phyloP scores from a whole-genome alignment of 371 early-diverging fungal species.

The Neoconidiobolus thromboides region DNA sequence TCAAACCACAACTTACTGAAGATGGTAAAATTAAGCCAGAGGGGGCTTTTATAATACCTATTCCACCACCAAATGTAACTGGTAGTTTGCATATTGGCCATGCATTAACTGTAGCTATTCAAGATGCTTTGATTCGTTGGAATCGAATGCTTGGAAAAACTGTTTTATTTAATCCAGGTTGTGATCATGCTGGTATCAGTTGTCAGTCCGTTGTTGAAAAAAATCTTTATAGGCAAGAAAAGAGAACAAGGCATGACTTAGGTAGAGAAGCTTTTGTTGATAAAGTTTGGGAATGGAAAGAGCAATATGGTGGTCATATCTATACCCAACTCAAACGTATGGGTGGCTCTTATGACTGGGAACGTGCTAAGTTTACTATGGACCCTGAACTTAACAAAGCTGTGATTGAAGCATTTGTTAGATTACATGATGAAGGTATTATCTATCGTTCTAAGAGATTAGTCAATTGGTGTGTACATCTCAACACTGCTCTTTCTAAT shows the following conservation, averaged over 20 bases:
- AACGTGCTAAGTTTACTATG: constrained; percentile 88
- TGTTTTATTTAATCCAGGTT: constrained; percentile 92
- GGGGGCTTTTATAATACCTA: constrained; percentile 80
- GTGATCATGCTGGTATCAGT: constrained; percentile 99
- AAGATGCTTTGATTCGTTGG: constrained; percentile 79
- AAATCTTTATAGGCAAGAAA: constrained; percentile 62
- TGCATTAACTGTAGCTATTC: constrained; percentile 90
- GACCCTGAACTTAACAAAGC: constrained; percentile 70
- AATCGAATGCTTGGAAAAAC: constrained; percentile 96
- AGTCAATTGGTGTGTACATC: constrained; percentile 97
- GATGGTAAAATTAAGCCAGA: constrained; percentile 56
- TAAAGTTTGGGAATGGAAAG: constrained; percentile 96
- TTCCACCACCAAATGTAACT: constrained; percentile 99
- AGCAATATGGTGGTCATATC: constrained; percentile 58
- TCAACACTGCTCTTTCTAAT: constrained; percentile 96
- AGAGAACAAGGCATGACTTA: constrained; percentile 77
- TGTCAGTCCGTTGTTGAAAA: constrained; percentile 98
- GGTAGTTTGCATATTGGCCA: constrained; percentile 98
- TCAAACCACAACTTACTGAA: constrained; percentile 63
- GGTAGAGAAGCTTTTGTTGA: constrained; percentile 86
- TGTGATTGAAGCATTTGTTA: constrained; percentile 90
- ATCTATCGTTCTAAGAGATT: constrained; percentile 95
- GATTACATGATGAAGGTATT: constrained; percentile 87
- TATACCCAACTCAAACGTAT: constrained; percentile 83
- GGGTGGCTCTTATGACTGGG: constrained; percentile 93